Evolutionary conservation across 2,329 filamentous ascomycete genomes (phyloP).

Genomic region (Colletotrichum tabaci): DNA sequence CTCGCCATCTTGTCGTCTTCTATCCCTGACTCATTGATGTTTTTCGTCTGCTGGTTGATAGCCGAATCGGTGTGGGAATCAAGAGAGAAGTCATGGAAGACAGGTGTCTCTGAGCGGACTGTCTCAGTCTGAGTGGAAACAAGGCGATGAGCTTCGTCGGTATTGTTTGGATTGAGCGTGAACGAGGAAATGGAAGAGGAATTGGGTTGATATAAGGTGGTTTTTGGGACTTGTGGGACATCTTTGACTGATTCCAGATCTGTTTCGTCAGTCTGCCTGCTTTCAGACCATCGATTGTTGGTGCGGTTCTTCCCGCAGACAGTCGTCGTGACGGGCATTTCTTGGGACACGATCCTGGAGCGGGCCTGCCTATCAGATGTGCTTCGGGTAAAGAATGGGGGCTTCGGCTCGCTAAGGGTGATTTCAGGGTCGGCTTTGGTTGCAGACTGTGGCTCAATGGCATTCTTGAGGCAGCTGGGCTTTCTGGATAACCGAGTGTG

Average conservation of each 20-base stretch:
- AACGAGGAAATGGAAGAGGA: neutral
- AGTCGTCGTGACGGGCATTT: constrained; percentile 46
- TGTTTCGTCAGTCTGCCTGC: constrained; percentile 37
- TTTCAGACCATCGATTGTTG: constrained; percentile 50
- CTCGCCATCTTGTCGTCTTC: neutral
- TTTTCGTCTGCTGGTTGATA: neutral
- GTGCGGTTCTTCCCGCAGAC: constrained; percentile 50
- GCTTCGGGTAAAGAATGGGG: constrained; percentile 49
- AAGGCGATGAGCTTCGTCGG: neutral
- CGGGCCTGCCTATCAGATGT: constrained; percentile 44
- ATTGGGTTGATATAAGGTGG: neutral
- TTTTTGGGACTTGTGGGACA: neutral
- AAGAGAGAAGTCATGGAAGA: constrained; percentile 8
- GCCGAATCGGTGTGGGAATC: neutral
- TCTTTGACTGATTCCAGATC: constrained; percentile 40
- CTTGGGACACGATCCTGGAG: constrained; percentile 42
- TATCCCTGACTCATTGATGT: neutral
- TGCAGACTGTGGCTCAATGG: constrained; percentile 47
- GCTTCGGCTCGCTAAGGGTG: constrained; percentile 52
- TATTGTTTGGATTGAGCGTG: neutral
- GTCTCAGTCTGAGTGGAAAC: too few relatives aligned
- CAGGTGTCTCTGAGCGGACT: neutral
- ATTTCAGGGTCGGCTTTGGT: constrained; percentile 51
- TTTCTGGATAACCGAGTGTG: neutral
- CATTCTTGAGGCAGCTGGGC: constrained; percentile 39